Conservation (phyloP, 208 protist species). For the Trypanosoma caninum region DNA sequence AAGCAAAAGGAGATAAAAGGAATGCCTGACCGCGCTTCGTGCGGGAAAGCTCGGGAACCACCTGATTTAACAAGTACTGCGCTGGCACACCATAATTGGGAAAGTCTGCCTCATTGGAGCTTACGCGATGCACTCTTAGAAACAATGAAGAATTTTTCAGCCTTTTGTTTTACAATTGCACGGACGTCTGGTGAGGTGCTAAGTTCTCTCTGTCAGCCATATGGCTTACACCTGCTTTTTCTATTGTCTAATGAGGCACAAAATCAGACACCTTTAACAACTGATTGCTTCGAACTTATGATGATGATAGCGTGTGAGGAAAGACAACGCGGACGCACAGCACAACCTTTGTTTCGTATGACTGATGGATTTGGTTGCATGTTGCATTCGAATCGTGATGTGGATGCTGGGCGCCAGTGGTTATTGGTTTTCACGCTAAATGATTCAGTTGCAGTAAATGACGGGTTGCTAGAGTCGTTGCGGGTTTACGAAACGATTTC, state of each 20-base stretch:
- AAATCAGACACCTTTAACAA: not conserved
- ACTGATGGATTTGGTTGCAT: constrained; percentile 19
- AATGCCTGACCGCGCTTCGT: not conserved
- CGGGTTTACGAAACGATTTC: constrained; percentile 3
- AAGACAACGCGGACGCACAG: constrained; percentile 9
- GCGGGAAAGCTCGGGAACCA: not conserved
- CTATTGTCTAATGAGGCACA: constrained; percentile 4
- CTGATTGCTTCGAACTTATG: constrained; percentile 25
- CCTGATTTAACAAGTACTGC: not conserved
- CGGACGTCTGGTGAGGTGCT: constrained; percentile 17
- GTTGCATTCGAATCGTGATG: constrained; percentile 11
- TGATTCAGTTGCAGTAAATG: constrained; percentile 3
- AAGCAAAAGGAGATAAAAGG: not conserved
- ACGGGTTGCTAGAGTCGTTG: constrained; percentile 16
- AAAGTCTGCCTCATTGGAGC: constrained; percentile 9
- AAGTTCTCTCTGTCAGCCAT: constrained; percentile 16
- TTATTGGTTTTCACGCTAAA: constrained; percentile 14
- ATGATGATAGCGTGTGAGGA: constrained; percentile 14
- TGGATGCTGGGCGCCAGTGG: not conserved
- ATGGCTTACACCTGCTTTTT: constrained; percentile 12
- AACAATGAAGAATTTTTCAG: constrained; percentile 13
- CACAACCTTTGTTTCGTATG: constrained; percentile 19
- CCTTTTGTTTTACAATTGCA: constrained; percentile 16
- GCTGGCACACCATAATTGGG: constrained; percentile 8
- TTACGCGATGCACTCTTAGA: constrained; percentile 6